Percentiles rank a stretch among this genome's conserved stretches.
Evolutionary conservation across 148 eudicot species (phyloP).

Genomic region (Chenopodium album): DNA sequence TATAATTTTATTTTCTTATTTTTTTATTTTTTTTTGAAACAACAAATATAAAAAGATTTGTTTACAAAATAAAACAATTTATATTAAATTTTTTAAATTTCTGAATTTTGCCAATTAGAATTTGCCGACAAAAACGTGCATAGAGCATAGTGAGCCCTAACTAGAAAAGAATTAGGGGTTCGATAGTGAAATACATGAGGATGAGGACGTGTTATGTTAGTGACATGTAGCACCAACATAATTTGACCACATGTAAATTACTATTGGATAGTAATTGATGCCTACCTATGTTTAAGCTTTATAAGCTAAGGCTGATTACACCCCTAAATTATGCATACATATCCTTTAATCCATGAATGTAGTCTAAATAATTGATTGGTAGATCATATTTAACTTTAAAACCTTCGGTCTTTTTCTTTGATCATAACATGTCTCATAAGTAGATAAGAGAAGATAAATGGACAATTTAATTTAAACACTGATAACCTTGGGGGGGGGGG

Average conservation of each 20-base stretch:
- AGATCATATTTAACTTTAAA: too few species aligned
- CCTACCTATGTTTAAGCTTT: background rate
- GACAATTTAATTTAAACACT: too few species aligned
- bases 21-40: too few species aligned
- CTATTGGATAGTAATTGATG: background rate
- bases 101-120: background rate
- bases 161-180: background rate
- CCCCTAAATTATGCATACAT: background rate
- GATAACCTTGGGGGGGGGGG: too few species aligned
- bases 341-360: background rate
- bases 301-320: background rate
- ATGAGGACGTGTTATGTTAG: background rate
- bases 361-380: background rate
- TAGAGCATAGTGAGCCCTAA: background rate
- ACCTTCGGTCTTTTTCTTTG: background rate
- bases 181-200: background rate
- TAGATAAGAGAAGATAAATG: too few species aligned
- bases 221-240: background rate
- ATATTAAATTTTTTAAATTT: too few species aligned
- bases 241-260: background rate
- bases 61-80: background rate
- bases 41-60: too few species aligned
- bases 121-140: background rate
- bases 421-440: too few species aligned
- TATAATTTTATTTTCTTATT: too few species aligned